Evolutionary conservation across 345 rosid genomes (phyloP).

Genomic region (Ailanthus altissimus): DNA sequence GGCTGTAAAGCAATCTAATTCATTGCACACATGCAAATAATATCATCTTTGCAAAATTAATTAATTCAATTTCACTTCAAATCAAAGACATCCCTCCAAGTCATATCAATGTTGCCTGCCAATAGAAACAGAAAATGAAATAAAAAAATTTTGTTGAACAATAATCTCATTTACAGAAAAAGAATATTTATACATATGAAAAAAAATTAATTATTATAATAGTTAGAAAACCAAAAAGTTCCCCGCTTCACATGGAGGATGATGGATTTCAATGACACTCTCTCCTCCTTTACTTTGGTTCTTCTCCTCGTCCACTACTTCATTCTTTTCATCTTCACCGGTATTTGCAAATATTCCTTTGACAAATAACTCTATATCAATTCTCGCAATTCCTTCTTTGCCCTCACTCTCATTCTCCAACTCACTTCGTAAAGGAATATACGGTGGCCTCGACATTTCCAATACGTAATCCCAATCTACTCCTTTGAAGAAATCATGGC

Average conservation of each 20-base stretch:
- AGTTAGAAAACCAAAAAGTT: constrained; percentile 41
- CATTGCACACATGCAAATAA: too few species aligned
- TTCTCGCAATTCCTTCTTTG: constrained; percentile 22
- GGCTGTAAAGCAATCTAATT: too few species aligned
- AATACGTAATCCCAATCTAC: constrained; percentile 58
- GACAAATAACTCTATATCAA: constrained; percentile 70
- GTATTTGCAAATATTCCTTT: constrained; percentile 41
- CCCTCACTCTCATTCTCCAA: not conserved
- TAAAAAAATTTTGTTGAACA: too few species aligned
- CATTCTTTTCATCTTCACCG: constrained; percentile 5
- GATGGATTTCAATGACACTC: constrained; percentile 8
- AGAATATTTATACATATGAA: too few species aligned
- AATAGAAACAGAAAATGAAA: too few species aligned
- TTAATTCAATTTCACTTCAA: too few species aligned
- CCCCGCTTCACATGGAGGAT: constrained; percentile 17
- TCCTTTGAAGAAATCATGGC: constrained; percentile 67
- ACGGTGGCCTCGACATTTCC: constrained; percentile 64
- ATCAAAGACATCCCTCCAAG: too few species aligned
- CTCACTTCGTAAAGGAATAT: constrained; percentile 45
- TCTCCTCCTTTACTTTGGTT: not conserved
- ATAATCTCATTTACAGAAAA: too few species aligned
- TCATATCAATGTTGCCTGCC: too few species aligned
- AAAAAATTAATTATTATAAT: too few species aligned
- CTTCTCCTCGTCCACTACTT: not conserved
- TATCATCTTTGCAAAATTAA: too few species aligned